phyloP scores from a whole-genome alignment of 2,329 filamentous ascomycete genomes.

The Keithomyces neogunnii region DNA sequence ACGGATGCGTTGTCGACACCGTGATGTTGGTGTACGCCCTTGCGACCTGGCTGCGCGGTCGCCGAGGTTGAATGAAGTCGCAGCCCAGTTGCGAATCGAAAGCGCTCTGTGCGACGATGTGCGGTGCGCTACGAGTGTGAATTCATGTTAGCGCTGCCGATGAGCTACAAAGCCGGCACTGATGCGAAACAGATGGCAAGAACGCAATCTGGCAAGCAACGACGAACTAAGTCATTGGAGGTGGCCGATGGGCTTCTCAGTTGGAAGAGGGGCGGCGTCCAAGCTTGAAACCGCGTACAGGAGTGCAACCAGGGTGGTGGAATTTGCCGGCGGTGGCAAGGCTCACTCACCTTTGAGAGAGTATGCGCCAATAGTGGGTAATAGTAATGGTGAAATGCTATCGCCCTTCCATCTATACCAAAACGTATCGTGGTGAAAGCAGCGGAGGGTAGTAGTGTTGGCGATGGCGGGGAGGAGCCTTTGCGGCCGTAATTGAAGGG shows the following conservation, averaged over 20 bases:
- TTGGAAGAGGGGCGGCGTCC: neutral
- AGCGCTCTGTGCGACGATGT: too few relatives aligned
- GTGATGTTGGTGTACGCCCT: constrained; percentile 4
- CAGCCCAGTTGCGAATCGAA: neutral
- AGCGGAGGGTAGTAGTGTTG: neutral
- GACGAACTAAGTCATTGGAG: neutral
- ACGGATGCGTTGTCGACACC: constrained; percentile 6
- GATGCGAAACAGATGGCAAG: neutral
- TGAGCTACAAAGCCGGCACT: neutral
- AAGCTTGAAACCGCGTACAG: neutral
- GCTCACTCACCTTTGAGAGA: neutral
- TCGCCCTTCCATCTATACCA: constrained; percentile 2
- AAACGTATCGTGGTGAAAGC: neutral
- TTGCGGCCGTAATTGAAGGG: neutral
- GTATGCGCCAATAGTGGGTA: neutral
- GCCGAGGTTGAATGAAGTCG: neutral
- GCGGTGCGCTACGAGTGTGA: too few relatives aligned
- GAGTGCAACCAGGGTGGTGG: neutral
- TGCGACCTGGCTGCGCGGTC: constrained; percentile 1
- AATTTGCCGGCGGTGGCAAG: neutral
- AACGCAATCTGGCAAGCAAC: neutral
- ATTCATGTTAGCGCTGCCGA: neutral
- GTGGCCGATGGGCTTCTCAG: neutral
- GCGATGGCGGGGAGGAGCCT: neutral
- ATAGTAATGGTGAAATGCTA: constrained; percentile 2